These are phyloP conservation scores for Fraxinus paxiana DNA, from an alignment of 305 asterid species.

Conservation along the genomic window DNA sequence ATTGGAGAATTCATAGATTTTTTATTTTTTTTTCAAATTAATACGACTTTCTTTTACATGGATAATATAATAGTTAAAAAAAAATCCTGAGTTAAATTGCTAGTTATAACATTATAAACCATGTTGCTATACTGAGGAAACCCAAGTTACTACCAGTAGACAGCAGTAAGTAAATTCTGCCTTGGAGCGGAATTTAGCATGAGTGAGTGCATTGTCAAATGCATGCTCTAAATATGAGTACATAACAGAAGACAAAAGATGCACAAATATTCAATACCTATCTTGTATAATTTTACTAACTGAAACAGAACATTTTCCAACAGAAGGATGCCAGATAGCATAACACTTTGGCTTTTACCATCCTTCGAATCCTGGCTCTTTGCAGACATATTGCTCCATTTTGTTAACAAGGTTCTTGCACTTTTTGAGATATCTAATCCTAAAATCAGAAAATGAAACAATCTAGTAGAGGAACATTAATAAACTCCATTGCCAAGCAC, in stretches of 20 bases:
- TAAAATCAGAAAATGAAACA: neutral
- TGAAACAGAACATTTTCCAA: neutral
- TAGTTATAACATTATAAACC: neutral
- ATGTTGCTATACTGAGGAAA: neutral
- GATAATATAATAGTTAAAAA: neutral
- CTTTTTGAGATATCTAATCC: neutral
- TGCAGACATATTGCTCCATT: neutral
- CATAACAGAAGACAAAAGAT: neutral
- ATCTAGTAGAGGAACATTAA: neutral
- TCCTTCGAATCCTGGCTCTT: neutral
- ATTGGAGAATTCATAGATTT: neutral
- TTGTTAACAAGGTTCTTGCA: neutral
- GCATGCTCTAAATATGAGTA: neutral
- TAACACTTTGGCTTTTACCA: neutral
- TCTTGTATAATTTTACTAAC: neutral
- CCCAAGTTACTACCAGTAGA: neutral
- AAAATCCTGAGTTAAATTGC: neutral
- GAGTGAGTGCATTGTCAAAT: neutral
- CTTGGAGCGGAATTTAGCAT: neutral
- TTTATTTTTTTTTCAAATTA: neutral
- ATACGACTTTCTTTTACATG: neutral
- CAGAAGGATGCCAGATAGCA: neutral
- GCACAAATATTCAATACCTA: neutral
- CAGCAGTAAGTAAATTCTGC: neutral
- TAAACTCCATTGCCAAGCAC: neutral